Percentiles rank a stretch among this genome's conserved stretches.
phyloP scores from a whole-genome alignment of 2,329 filamentous ascomycete species.

The Mycocentrospora acerina region DNA sequence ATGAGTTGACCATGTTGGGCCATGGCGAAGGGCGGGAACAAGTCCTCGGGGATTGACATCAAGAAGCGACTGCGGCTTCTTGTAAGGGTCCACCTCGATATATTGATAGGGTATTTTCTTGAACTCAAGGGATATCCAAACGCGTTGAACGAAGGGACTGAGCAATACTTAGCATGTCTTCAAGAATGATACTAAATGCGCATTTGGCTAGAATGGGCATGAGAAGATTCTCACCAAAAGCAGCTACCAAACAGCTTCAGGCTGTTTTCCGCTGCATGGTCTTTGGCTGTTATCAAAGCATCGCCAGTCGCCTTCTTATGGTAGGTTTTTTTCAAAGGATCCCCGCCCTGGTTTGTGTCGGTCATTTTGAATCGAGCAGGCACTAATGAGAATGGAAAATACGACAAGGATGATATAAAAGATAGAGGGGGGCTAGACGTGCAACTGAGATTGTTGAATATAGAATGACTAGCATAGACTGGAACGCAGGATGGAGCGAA shows the following conservation, averaged over 20 bases:
- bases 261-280: conserved; percentile 68
- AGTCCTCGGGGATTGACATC: conserved; percentile 75
- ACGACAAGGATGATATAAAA: conserved; percentile 1
- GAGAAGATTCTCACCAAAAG: conserved; percentile 65
- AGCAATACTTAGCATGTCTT: conserved; percentile 9
- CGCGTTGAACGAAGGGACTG: conserved; percentile 81
- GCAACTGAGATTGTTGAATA: neutral
- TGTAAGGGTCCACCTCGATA: conserved; percentile 79
- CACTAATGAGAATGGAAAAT: neutral
- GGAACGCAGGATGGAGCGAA: neutral
- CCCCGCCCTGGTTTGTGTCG: conserved; percentile 50
- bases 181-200: conserved; percentile 13
- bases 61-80: conserved; percentile 68
- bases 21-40: conserved; percentile 75
- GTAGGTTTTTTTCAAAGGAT: conserved; percentile 63
- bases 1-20: conserved; percentile 73
- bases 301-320: conserved; percentile 71
- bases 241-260: conserved; percentile 80
- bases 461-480: neutral
- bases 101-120: conserved; percentile 82
- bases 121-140: conserved; percentile 84
- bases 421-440: neutral
- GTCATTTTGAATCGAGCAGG: conserved; percentile 43
- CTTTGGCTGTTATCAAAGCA: conserved; percentile 68
- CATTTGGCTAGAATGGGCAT: too few relatives aligned